Conservation (phyloP, 305 asterid genomes). For the Petunia hybrid region DNA sequence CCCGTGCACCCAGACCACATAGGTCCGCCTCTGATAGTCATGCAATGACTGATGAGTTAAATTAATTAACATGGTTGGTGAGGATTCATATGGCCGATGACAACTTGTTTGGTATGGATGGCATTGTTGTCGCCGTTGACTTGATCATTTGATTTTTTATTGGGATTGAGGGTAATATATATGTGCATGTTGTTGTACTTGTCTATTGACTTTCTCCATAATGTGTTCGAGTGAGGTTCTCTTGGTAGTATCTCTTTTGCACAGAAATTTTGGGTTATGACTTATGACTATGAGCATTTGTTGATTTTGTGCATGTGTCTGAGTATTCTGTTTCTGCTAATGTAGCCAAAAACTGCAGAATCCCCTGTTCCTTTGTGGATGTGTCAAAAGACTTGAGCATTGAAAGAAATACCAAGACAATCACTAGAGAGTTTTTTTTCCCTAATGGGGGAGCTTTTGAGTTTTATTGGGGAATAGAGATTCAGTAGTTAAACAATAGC, state of each 20-base stretch:
- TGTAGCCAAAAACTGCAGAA: background rate
- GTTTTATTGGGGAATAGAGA: background rate
- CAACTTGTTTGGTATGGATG: too few species aligned
- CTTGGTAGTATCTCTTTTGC: background rate
- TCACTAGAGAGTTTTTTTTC: background rate
- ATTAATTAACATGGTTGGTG: too few species aligned
- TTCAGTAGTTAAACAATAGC: background rate
- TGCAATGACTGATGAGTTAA: too few species aligned
- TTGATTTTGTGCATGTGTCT: conserved; percentile 3
- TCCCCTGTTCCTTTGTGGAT: background rate
- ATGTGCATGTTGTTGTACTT: conserved; percentile 1
- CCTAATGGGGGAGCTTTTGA: background rate
- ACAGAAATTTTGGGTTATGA: background rate
- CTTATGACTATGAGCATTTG: background rate
- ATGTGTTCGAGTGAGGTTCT: background rate
- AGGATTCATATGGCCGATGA: too few species aligned
- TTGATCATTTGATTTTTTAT: background rate
- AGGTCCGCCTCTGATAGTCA: too few species aligned
- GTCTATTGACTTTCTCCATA: background rate
- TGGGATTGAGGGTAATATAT: background rate
- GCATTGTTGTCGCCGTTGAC: too few species aligned
- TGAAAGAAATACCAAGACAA: background rate
- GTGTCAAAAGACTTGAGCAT: too few species aligned
- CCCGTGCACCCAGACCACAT: too few species aligned
- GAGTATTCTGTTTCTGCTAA: too few species aligned